Evolutionary conservation across 495 filamentous ascomycete genomes (phyloP).

Genomic region (Terfezia boudieri): DNA sequence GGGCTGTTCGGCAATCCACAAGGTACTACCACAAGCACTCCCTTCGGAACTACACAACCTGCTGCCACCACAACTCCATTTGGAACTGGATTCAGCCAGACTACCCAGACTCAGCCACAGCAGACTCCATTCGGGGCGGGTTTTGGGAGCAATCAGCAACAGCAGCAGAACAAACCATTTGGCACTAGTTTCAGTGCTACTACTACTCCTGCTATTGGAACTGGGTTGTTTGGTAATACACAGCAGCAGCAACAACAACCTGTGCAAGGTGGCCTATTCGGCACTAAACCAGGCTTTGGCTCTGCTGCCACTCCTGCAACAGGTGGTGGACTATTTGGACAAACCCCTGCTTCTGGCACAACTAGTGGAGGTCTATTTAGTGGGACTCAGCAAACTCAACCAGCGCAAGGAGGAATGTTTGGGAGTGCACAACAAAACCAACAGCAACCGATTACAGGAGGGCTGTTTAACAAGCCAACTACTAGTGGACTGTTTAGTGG

Average conservation of each 20-base stretch:
- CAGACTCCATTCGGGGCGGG: constrained; percentile 16
- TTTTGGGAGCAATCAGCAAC: constrained; percentile 19
- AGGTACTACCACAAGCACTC: constrained; percentile 15
- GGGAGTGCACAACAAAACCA: constrained; percentile 22
- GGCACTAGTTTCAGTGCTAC: constrained; percentile 23
- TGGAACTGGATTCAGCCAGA: constrained; percentile 21
- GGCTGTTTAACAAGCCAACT: constrained; percentile 7
- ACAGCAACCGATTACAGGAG: constrained; percentile 26
- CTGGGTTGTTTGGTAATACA: constrained; percentile 26
- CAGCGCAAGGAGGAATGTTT: constrained; percentile 24
- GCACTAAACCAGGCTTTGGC: constrained; percentile 2
- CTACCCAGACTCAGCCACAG: constrained; percentile 20
- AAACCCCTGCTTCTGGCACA: constrained; percentile 19
- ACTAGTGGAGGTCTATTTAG: constrained; percentile 40
- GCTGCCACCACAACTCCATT: constrained; percentile 2
- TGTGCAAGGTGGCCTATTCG: constrained; percentile 22
- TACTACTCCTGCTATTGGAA: constrained; percentile 22
- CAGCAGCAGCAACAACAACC: constrained; percentile 27
- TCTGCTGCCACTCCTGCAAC: constrained; percentile 20
- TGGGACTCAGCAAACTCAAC: constrained; percentile 14
- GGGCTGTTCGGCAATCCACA: constrained; percentile 28
- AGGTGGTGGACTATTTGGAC: constrained; percentile 29
- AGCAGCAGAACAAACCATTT: constrained; percentile 20
- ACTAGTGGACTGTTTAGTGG: constrained; percentile 9
- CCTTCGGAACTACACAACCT: constrained; percentile 13